These are phyloP conservation scores for Polygonum maritimum DNA, from an alignment of 148 eudicot genomes.

Conservation along the genomic window DNA sequence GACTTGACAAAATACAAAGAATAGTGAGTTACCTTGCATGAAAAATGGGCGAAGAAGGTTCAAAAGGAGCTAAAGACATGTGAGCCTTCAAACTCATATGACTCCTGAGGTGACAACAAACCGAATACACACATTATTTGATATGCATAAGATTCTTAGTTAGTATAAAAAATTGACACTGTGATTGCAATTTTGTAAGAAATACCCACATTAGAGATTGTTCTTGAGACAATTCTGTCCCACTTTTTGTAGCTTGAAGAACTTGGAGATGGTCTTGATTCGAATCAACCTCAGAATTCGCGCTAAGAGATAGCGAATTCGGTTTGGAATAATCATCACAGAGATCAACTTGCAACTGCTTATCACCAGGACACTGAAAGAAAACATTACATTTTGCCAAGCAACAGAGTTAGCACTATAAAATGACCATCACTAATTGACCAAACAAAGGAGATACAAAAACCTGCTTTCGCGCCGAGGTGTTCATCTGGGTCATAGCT, in stretches of 20 bases:
- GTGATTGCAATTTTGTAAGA: neutral
- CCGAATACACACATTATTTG: neutral
- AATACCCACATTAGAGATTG: slow-evolving; percentile 2
- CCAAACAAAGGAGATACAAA: neutral
- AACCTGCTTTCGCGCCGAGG: neutral
- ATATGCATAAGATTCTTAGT: neutral
- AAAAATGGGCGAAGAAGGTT: slow-evolving; percentile 16
- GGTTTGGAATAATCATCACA: neutral
- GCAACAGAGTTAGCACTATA: neutral
- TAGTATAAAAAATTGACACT: neutral
- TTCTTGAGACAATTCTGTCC: neutral
- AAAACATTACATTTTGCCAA: neutral
- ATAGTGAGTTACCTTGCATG: slow-evolving; percentile 23
- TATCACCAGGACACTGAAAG: neutral
- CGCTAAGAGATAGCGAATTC: neutral
- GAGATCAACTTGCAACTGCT: neutral
- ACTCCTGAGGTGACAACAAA: neutral
- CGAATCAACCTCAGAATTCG: neutral
- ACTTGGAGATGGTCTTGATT: neutral
- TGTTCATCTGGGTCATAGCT: neutral
- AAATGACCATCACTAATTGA: neutral
- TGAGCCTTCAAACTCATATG: neutral
- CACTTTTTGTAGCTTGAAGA: neutral
- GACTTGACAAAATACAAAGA: neutral
- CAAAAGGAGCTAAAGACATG: neutral